A percentile compares a stretch with the other conserved stretches of the same genome.
Evolutionary conservation across 192 early-diverging fungal species (phyloP).

Genomic region (Phycomyces nitens): DNA sequence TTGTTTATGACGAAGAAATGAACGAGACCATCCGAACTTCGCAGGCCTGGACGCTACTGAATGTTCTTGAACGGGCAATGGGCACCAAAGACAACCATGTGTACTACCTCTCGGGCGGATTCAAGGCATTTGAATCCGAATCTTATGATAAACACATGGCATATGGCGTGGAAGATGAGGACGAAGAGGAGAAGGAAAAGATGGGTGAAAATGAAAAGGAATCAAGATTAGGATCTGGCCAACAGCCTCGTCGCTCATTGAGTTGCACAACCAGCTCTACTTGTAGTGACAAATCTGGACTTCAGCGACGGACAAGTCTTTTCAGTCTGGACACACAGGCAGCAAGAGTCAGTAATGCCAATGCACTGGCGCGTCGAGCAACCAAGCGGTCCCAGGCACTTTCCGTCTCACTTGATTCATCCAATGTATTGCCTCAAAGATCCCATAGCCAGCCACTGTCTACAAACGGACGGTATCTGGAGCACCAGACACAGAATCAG

Average conservation of each 20-base stretch:
- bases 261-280: slow-evolving; percentile 17
- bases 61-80: slow-evolving; percentile 39
- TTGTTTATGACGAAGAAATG: slow-evolving; percentile 53
- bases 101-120: slow-evolving; percentile 49
- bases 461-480: not conserved
- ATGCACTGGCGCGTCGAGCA: slow-evolving; percentile 25
- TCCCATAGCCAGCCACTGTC: slow-evolving; percentile 1
- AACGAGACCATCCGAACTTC: slow-evolving; percentile 32
- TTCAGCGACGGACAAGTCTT: slow-evolving; percentile 26
- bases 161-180: not conserved
- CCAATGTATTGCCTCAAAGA: slow-evolving; percentile 9
- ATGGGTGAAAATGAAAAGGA: not conserved
- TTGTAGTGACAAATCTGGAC: not conserved
- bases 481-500: not conserved
- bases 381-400: slow-evolving; percentile 12
- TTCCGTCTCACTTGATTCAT: not conserved
- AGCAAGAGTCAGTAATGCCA: slow-evolving; percentile 21
- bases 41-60: slow-evolving; percentile 50
- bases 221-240: not conserved
- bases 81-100: slow-evolving; percentile 11
- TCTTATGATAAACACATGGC: not conserved
- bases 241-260: slow-evolving; percentile 12
- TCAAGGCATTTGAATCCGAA: slow-evolving; percentile 45
- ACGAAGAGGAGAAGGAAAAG: not conserved
- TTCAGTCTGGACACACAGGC: slow-evolving; percentile 38